Percentiles rank a stretch among this genome's conserved stretches.
phyloP scores from a whole-genome alignment of 805 yeast species.

The Barnettozyma sucrosica region DNA sequence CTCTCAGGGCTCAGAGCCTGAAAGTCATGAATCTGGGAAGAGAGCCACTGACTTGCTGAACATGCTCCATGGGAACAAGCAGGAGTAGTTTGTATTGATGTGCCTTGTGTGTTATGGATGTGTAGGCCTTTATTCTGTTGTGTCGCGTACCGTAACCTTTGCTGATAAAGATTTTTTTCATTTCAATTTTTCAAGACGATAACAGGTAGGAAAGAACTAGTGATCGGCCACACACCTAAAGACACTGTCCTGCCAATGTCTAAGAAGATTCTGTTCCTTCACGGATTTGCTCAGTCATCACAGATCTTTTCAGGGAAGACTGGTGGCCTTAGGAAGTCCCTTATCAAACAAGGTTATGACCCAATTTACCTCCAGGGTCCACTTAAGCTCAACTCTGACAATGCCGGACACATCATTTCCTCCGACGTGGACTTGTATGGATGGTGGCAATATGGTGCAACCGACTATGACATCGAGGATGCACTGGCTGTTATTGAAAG shows the following conservation, averaged over 20 bases:
- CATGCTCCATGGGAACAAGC: conserved; percentile 11
- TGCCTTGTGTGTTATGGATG: not conserved
- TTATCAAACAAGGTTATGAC: conserved; percentile 56
- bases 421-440: conserved; percentile 36
- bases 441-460: conserved; percentile 60
- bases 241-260: conserved; percentile 8
- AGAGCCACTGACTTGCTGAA: conserved; percentile 20
- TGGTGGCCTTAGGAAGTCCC: conserved; percentile 74
- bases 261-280: conserved; percentile 68
- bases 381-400: conserved; percentile 46
- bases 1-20: conserved; percentile 1
- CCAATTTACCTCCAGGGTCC: conserved; percentile 76
- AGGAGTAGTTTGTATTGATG: not conserved
- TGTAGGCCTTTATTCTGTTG: too few relatives aligned
- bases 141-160: too few relatives aligned
- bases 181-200: too few relatives aligned
- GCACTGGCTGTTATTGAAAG: conserved; percentile 38
- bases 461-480: conserved; percentile 24
- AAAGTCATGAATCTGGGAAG: conserved; percentile 10
- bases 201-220: too few relatives aligned
- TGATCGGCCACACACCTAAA: too few relatives aligned
- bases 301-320: conserved; percentile 75
- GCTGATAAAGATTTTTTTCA: too few relatives aligned
- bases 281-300: conserved; percentile 86
- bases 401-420: conserved; percentile 19